Base-by-base conservation (phyloP, 352 stramenopile species). In the Peronosclerospora sorghi region DNA sequence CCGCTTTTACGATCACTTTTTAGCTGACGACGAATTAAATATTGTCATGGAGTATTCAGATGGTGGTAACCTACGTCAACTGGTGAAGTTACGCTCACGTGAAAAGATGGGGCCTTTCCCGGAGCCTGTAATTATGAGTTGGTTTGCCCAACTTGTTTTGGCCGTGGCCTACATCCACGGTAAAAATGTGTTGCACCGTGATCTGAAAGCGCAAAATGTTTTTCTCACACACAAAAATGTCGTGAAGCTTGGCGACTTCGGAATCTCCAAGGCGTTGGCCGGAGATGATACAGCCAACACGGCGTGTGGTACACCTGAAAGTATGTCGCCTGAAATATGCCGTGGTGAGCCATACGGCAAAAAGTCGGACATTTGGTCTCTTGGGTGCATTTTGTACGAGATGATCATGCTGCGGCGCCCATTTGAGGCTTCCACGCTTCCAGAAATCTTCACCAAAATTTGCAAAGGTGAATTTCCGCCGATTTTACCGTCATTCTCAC, bases 41-140 rank as follows among this genome's bases (percentile, higher is more conserved):
- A 94, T 94, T 34, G 73, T 93, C 32, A 93, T 94, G 80, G 82
- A 93, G 44, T 91, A 89, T 44, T 65, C 79, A 18, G 77, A 90
- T 32, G 76, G 77, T 32, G 82, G 82, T 21, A 91, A 92, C 49
- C 48, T 94, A 38, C 68, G 79, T 18, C 75, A 91, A 59, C 46
- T 92, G 13, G 76, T 90, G 19, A 89, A 90, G 53, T 59, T 86
- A 43, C 75, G 78, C 12, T 59, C 73, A 13, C 56, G 74, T 2
- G 77, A 86, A 52, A 86, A 86, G 44, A 86, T 86, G 62, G 76
- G 76, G 0, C 79, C 74, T 15, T 92, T 94, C 53, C 76, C 75
- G 0, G 80, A 94, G 48, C 56, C 73, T 8, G 71, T 86, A 5
- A 88, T 92, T 53, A 86, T 91, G 74, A 84, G 61, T 21, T 94